phyloP scores from a whole-genome alignment of 345 rosid genomes.

The Pistacia vera region DNA sequence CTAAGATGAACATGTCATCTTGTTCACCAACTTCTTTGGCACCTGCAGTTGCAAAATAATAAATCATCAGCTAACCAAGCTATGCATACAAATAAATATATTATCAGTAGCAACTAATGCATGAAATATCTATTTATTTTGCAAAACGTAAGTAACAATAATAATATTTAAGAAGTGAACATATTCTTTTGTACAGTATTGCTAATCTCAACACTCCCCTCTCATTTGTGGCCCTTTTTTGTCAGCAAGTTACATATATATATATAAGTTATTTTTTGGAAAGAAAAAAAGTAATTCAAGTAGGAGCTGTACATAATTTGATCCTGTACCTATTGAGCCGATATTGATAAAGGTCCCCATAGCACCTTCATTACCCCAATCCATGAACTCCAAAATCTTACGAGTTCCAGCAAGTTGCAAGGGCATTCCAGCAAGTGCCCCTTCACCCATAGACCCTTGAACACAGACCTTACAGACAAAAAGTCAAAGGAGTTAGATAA shows the following conservation, averaged over 20 bases:
- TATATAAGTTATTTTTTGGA: not conserved
- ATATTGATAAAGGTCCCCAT: constrained; percentile 76
- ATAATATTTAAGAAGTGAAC: too few species aligned
- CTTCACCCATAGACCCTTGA: constrained; percentile 97
- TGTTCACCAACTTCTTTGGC: constrained; percentile 79
- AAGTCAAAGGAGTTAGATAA: constrained; percentile 9
- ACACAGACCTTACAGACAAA: constrained; percentile 77
- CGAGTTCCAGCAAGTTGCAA: constrained; percentile 90
- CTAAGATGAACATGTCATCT: constrained; percentile 88
- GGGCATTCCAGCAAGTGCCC: constrained; percentile 98
- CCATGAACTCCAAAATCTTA: constrained; percentile 93
- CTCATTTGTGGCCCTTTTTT: not conserved
- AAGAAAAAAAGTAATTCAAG: not conserved
- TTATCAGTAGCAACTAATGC: too few species aligned
- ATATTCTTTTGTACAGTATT: too few species aligned
- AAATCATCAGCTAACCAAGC: not conserved
- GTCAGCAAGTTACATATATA: not conserved
- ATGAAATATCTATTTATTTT: too few species aligned
- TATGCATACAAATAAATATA: too few species aligned
- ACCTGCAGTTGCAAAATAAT: constrained; percentile 45
- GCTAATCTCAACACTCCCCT: not conserved
- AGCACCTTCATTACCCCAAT: constrained; percentile 91
- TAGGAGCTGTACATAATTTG: not conserved
- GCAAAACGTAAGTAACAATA: too few species aligned
- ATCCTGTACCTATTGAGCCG: constrained; percentile 75